Evolutionary conservation across 192 early-diverging fungal genomes (phyloP).

Genomic region (Coemansia sp.): DNA sequence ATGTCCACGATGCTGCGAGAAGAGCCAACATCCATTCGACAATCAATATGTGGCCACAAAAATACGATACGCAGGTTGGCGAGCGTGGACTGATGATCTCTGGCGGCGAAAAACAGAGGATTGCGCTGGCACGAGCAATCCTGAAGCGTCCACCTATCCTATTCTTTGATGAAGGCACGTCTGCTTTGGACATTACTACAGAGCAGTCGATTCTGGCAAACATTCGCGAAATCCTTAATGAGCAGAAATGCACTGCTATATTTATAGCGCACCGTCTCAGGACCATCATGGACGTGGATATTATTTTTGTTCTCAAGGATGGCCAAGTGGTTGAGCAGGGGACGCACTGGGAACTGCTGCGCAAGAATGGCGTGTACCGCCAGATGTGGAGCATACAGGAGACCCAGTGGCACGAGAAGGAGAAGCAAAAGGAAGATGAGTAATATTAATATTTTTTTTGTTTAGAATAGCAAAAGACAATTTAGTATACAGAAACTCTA

Average conservation of each 20-base stretch:
- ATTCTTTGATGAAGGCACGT: conserved; percentile 67
- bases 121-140: conserved; percentile 54
- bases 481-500: too few species aligned
- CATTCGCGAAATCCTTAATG: conserved; percentile 72
- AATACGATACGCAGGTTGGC: conserved; percentile 69
- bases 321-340: conserved; percentile 86
- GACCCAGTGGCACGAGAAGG: conserved; percentile 16
- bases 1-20: conserved; percentile 62
- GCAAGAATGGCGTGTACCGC: conserved; percentile 72
- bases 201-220: conserved; percentile 78
- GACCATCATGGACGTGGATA: conserved; percentile 87
- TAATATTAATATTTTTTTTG: too few species aligned
- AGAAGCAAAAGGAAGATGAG: neutral
- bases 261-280: conserved; percentile 93
- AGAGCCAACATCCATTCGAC: conserved; percentile 63
- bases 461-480: too few species aligned
- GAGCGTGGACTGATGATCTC: conserved; percentile 73
- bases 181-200: conserved; percentile 62
- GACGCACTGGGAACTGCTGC: conserved; percentile 74
- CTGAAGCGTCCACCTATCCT: conserved; percentile 60
- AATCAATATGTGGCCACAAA: conserved; percentile 59
- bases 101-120: conserved; percentile 71
- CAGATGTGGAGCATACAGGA: conserved; percentile 80
- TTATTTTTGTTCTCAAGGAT: conserved; percentile 87
- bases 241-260: conserved; percentile 75